Conservation (phyloP, 2,329 filamentous ascomycete genomes). For the Cadophora sp. region DNA sequence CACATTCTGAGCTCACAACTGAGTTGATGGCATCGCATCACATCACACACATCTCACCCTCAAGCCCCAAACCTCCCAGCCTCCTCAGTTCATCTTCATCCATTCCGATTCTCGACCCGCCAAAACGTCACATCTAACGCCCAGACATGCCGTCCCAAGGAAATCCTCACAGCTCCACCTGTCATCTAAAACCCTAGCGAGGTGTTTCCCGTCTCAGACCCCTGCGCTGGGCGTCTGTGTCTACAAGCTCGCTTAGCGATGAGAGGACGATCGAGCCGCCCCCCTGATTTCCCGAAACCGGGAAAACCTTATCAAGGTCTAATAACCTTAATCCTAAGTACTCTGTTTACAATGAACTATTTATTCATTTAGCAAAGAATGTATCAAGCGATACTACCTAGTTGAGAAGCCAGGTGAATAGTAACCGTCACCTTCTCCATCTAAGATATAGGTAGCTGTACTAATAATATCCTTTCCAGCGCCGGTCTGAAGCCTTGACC, state of each 20-base stretch:
- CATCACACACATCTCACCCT: too few species aligned
- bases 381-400: too few species aligned
- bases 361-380: background rate
- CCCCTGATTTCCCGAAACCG: background rate
- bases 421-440: too few species aligned
- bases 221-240: background rate
- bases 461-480: too few species aligned
- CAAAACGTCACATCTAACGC: background rate
- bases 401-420: background rate
- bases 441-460: too few species aligned
- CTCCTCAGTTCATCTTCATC: background rate
- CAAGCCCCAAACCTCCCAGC: too few species aligned
- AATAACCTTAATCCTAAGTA: background rate
- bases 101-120: too few species aligned
- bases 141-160: background rate
- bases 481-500: too few species aligned
- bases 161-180: background rate
- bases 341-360: background rate
- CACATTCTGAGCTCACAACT: background rate
- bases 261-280: background rate
- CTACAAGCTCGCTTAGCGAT: background rate
- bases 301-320: background rate
- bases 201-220: constrained; percentile 9
- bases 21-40: background rate
- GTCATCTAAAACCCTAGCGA: background rate